Evolutionary conservation across 2,329 filamentous ascomycete species (phyloP).

Genomic region (Colletotrichum noveboracense): DNA sequence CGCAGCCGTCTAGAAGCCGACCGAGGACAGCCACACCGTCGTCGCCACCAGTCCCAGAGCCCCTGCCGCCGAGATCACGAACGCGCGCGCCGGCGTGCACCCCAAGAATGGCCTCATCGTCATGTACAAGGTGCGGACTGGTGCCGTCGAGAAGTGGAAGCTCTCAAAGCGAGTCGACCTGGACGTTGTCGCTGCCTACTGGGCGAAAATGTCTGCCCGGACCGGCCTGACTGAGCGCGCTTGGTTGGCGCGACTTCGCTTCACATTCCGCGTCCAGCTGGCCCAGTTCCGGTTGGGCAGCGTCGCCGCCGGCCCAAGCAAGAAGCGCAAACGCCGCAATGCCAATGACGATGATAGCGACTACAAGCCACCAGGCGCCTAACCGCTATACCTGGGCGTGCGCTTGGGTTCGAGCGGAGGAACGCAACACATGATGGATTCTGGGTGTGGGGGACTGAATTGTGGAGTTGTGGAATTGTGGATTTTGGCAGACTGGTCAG

Average conservation of each 20-base stretch:
- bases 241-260: not conserved
- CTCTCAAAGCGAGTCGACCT: not conserved
- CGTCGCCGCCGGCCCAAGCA: not conserved
- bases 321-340: not conserved
- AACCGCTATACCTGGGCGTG: not conserved
- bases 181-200: not conserved
- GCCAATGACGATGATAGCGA: not conserved
- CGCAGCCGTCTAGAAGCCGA: not conserved
- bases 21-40: not conserved
- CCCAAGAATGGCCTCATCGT: not conserved
- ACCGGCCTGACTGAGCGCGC: not conserved
- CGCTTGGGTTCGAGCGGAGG: not conserved
- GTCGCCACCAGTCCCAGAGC: not conserved
- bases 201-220: not conserved
- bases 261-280: not conserved
- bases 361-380: not conserved
- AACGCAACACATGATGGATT: not conserved
- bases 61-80: not conserved
- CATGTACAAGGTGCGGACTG: not conserved
- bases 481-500: not conserved
- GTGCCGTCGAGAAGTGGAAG: not conserved
- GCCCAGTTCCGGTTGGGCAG: not conserved
- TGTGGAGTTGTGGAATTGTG: not conserved
- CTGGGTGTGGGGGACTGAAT: not conserved
- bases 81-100: not conserved